Evolutionary conservation across 768 basidiomycete species (phyloP).

Genomic region (Lactarius vividus): DNA sequence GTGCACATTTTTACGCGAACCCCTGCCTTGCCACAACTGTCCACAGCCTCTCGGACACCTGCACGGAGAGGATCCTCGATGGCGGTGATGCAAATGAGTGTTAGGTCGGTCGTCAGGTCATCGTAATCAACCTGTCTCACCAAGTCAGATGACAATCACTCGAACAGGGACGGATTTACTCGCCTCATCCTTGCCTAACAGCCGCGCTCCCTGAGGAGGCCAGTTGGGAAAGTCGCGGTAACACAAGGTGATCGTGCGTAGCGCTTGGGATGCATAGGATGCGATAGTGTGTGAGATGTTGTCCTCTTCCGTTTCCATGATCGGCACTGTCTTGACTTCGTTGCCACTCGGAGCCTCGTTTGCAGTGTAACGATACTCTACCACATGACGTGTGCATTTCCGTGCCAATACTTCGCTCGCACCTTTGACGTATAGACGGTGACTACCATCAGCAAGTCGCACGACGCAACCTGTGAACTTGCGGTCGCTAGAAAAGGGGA

Average conservation of each 20-base stretch:
- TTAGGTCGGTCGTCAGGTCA: slow-evolving; percentile 66
- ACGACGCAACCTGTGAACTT: slow-evolving; percentile 96
- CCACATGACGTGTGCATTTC: slow-evolving; percentile 69
- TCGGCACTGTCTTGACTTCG: slow-evolving; percentile 53
- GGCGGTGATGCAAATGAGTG: slow-evolving; percentile 85
- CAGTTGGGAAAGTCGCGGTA: slow-evolving; percentile 84
- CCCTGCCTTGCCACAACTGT: slow-evolving; percentile 83
- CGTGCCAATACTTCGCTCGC: slow-evolving; percentile 91
- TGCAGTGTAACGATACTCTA: slow-evolving; percentile 46
- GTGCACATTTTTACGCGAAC: slow-evolving; percentile 98
- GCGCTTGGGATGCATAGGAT: slow-evolving; percentile 95
- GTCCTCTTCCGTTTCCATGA: slow-evolving; percentile 64
- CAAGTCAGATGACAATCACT: not conserved
- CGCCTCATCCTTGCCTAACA: slow-evolving; percentile 53
- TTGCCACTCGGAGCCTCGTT: slow-evolving; percentile 29
- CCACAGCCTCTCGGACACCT: slow-evolving; percentile 89
- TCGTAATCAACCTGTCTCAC: slow-evolving; percentile 59
- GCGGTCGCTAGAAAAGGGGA: slow-evolving; percentile 90
- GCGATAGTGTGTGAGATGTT: slow-evolving; percentile 94
- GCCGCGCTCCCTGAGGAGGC: slow-evolving; percentile 60
- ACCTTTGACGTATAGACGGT: slow-evolving; percentile 84
- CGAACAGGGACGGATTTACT: slow-evolving; percentile 29
- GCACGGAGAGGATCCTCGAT: slow-evolving; percentile 95
- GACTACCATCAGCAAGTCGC: slow-evolving; percentile 48
- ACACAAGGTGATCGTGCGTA: slow-evolving; percentile 92